Percentiles rank a stretch among this genome's conserved stretches.
Conservation (phyloP, 805 yeast genomes). For the Diddensiella caesifluorescens region DNA sequence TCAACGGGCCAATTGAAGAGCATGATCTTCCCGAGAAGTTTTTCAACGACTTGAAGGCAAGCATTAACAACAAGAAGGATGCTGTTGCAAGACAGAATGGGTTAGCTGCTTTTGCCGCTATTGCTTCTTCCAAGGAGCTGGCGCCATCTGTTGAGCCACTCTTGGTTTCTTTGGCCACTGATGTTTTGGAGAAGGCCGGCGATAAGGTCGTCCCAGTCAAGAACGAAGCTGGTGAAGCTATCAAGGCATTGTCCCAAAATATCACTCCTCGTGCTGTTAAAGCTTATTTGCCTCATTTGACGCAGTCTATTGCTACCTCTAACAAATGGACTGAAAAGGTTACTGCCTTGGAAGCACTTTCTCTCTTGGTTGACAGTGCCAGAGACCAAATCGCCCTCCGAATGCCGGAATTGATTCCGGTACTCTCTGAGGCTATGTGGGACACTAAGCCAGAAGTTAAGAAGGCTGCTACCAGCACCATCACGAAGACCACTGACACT, state of each 20-base stretch:
- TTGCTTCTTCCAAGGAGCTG: conserved; percentile 67
- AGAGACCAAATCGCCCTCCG: conserved; percentile 94
- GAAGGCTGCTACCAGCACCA: conserved; percentile 91
- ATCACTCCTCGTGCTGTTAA: conserved; percentile 92
- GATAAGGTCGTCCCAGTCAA: conserved; percentile 79
- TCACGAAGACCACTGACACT: conserved; percentile 94
- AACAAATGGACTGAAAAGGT: conserved; percentile 97
- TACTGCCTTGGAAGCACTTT: conserved; percentile 77
- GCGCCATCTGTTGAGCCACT: conserved; percentile 95
- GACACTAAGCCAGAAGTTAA: conserved; percentile 98
- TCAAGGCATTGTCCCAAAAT: conserved; percentile 69
- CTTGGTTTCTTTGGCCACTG: conserved; percentile 70
- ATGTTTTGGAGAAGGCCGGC: conserved; percentile 74
- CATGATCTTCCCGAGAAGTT: conserved; percentile 94
- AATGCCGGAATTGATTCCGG: conserved; percentile 99
- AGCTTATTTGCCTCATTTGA: conserved; percentile 77
- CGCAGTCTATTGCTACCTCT: conserved; percentile 59
- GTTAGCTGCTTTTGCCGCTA: conserved; percentile 76
- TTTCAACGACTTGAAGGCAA: conserved; percentile 68
- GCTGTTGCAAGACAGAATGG: conserved; percentile 63
- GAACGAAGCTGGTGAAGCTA: conserved; percentile 69
- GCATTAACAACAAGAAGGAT: conserved; percentile 78
- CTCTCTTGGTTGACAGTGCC: conserved; percentile 88
- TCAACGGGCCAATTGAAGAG: conserved; percentile 95
- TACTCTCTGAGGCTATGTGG: conserved; percentile 99